Base-by-base conservation (phyloP, 106 monocot genomes). In the Agapanthus africanus region DNA sequence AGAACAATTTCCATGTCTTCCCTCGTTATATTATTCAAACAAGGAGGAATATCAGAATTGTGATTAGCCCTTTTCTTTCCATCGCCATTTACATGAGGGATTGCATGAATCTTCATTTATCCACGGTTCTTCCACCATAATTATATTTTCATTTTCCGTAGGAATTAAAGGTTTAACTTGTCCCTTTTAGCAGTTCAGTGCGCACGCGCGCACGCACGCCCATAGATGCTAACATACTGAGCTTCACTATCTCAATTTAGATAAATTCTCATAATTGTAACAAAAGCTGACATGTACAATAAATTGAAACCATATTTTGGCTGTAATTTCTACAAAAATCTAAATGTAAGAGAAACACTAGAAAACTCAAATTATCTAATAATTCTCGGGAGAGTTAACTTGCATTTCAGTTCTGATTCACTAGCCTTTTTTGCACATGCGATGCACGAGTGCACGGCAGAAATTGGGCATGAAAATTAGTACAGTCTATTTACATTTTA, bases 1-100 rank as follows among this genome's bases (percentile, higher is more conserved):
- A 99, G 77, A 75, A 85, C 74, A 59, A 99, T 68, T 74, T 99
- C 99, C 99, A 99, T 93, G 63, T 99, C 93, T 52, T 99, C 93
- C 65, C 99, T 84, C n/a, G 85, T 67, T 75, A 87, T 71, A 50
- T 87, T 82, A 50, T 93, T 73, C 78, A 99, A 84, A 68, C 87
- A 99, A 60, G 79, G 27, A 40, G 99, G 99, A 28, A 83, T 65
- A 73, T 95, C 78, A 72, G 41, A 61, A 64, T 72, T 44, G 19
- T 72, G 57, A 28, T 61, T 50, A 49, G 64, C 38, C 14, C 65
- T n/a, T 41, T 63, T 49, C 56, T 42, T 66, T 59, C 18, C 63
- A 40, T 47, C 54, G 32, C 21, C 69, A 73, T 65, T 75, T 26
- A 30, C 46, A 49, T 66, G 59, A 38, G 26, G n/a, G 34, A 73